phyloP scores from a whole-genome alignment of 768 basidiomycete species.

The Naganishia friedmannii region DNA sequence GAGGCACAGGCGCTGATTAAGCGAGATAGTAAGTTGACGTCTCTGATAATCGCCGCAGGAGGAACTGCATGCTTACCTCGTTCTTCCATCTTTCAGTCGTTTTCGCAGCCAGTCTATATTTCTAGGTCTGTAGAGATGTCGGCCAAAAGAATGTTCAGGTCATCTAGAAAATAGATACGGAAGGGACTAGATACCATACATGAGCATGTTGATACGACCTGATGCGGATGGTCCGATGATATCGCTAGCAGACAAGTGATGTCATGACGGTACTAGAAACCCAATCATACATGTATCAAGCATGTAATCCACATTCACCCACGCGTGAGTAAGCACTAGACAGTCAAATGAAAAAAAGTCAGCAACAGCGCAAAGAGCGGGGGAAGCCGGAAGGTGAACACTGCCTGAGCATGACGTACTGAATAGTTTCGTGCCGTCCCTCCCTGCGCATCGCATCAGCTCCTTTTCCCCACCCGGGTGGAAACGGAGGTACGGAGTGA shows the following conservation, averaged over 20 bases:
- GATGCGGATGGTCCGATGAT: too few relatives aligned
- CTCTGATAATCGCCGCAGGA: not conserved
- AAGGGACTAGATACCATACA: not conserved
- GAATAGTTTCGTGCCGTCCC: conserved; percentile 92
- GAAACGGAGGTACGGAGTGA: conserved; percentile 82
- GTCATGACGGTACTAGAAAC: conserved; percentile 62
- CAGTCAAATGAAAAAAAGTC: not conserved
- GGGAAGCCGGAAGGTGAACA: too few relatives aligned
- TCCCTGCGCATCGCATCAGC: conserved; percentile 88
- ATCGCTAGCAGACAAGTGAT: too few relatives aligned
- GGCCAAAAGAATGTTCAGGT: not conserved
- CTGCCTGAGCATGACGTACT: conserved; percentile 63
- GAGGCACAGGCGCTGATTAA: conserved; percentile 90
- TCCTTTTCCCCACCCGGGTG: conserved; percentile 95
- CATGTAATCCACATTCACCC: conserved; percentile 97
- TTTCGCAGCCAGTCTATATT: conserved; percentile 47
- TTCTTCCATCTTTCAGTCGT: conserved; percentile 37
- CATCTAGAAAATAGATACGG: not conserved
- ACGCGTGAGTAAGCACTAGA: conserved; percentile 82
- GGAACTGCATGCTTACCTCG: conserved; percentile 1
- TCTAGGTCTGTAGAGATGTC: not conserved
- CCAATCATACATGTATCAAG: conserved; percentile 89
- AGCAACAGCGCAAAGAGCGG: not conserved
- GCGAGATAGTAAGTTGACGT: conserved; percentile 74
- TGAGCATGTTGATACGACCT: not conserved